phyloP scores from a whole-genome alignment of 2,329 filamentous ascomycete genomes.

The Talaromyces pinophilus region DNA sequence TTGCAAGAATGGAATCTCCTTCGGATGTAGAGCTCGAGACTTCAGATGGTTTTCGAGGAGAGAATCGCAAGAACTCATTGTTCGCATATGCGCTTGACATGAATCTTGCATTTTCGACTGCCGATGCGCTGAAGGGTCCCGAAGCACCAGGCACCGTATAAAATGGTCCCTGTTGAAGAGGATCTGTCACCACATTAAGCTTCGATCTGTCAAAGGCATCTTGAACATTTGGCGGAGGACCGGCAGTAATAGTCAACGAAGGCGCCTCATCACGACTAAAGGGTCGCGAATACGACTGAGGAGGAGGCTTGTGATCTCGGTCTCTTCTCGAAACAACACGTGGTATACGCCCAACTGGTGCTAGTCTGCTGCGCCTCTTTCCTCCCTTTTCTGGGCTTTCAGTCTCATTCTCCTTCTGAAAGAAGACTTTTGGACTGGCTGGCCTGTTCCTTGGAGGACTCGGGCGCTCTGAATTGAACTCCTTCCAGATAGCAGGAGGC shows the following conservation, averaged over 20 bases:
- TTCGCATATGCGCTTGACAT: conserved; percentile 42
- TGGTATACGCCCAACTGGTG: conserved; percentile 83
- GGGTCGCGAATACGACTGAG: conserved; percentile 82
- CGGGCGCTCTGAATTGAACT: conserved; percentile 31
- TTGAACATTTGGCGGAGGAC: conserved; percentile 29
- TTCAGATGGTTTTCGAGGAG: conserved; percentile 70
- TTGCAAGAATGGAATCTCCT: conserved; percentile 59
- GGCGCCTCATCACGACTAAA: conserved; percentile 60
- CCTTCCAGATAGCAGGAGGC: conserved; percentile 40
- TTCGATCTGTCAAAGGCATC: conserved; percentile 29
- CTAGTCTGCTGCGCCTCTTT: conserved; percentile 63
- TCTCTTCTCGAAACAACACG: conserved; percentile 69
- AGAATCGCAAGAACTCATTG: conserved; percentile 72
- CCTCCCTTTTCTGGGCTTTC: conserved; percentile 30
- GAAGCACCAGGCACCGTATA: conserved; percentile 32
- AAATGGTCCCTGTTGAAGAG: conserved; percentile 31
- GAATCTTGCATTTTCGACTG: conserved; percentile 35
- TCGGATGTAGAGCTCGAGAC: conserved; percentile 65
- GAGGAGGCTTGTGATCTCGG: conserved; percentile 65
- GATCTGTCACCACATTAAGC: conserved; percentile 29
- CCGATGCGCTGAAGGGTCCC: conserved; percentile 39
- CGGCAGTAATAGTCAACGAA: conserved; percentile 38
- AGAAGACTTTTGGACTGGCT: conserved; percentile 41
- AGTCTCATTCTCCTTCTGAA: conserved; percentile 36
- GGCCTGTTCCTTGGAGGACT: conserved; percentile 27